These are phyloP conservation scores for Periconia sp. DNA, from an alignment of 2,329 filamentous ascomycete genomes.

Conservation along the genomic window DNA sequence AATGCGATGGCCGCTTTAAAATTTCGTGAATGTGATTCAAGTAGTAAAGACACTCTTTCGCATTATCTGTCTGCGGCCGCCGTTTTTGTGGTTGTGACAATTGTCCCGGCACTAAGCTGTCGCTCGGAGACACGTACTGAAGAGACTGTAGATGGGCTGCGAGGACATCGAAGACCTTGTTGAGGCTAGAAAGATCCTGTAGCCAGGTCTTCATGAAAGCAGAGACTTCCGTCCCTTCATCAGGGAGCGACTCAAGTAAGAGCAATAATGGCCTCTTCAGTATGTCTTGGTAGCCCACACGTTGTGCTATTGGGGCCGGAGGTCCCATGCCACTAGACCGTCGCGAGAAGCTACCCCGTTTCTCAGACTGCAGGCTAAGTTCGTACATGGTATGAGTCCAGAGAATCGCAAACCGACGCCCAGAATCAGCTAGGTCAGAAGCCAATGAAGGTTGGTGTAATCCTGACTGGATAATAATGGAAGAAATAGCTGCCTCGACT, in stretches of 20 bases:
- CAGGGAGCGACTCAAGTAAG: conserved; percentile 76
- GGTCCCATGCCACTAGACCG: conserved; percentile 37
- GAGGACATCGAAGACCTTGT: conserved; percentile 52
- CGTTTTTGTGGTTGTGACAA: not conserved
- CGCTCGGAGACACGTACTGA: conserved; percentile 28
- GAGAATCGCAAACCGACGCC: conserved; percentile 73
- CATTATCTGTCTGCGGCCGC: conserved; percentile 60
- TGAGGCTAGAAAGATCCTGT: conserved; percentile 63
- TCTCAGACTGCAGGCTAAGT: conserved; percentile 42
- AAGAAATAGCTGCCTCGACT: conserved; percentile 77
- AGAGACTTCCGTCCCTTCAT: conserved; percentile 75
- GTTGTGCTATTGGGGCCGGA: conserved; percentile 29
- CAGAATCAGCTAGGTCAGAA: conserved; percentile 56
- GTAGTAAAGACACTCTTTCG: conserved; percentile 80
- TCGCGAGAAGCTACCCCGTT: conserved; percentile 34
- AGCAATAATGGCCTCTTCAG: conserved; percentile 82
- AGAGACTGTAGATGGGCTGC: conserved; percentile 38
- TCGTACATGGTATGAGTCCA: conserved; percentile 75
- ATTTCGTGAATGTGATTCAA: conserved; percentile 76
- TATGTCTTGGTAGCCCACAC: conserved; percentile 72
- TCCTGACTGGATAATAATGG: conserved; percentile 61
- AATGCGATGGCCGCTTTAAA: conserved; percentile 70
- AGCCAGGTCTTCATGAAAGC: conserved; percentile 84
- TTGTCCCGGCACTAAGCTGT: conserved; percentile 21
- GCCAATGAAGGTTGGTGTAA: conserved; percentile 1